Evolutionary conservation across 2,329 filamentous ascomycete genomes (phyloP).

Genomic region (Trichoderma afroharzianum): DNA sequence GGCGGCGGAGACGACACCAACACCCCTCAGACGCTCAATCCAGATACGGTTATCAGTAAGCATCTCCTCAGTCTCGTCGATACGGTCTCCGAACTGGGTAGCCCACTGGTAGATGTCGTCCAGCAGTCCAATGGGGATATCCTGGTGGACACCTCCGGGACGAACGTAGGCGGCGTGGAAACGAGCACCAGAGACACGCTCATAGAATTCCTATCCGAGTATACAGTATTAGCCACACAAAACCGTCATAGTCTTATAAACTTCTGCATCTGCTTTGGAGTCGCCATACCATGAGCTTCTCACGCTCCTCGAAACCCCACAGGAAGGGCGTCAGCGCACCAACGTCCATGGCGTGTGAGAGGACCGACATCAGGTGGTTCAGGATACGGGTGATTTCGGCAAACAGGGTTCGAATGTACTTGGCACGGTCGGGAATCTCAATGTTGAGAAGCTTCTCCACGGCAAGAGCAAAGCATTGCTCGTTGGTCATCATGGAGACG

Average conservation of each 20-base stretch:
- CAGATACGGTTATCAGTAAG: conserved; percentile 99
- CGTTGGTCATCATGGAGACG: conserved; percentile 99
- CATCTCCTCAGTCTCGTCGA: conserved; percentile 98
- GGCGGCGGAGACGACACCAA: conserved; percentile 85
- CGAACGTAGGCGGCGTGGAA: conserved; percentile 96
- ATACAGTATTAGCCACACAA: not conserved
- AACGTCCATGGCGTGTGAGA: conserved; percentile 98
- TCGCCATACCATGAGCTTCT: conserved; percentile 90
- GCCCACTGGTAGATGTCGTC: conserved; percentile 99
- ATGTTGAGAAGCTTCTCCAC: conserved; percentile 98
- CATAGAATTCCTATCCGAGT: conserved; percentile 87
- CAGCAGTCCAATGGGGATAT: conserved; percentile 86
- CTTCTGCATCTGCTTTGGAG: not conserved
- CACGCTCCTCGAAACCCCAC: conserved; percentile 99
- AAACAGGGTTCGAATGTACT: conserved; percentile 95
- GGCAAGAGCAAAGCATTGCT: conserved; percentile 92
- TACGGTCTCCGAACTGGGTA: conserved; percentile 96
- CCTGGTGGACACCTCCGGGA: conserved; percentile 93
- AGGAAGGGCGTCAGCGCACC: conserved; percentile 96
- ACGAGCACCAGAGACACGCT: conserved; percentile 96
- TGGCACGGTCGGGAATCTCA: conserved; percentile 90
- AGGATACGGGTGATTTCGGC: conserved; percentile 89
- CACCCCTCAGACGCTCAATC: conserved; percentile 86
- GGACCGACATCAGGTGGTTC: conserved; percentile 96
- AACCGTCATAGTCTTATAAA: not conserved